These are phyloP conservation scores for Vanrija sp. DNA, from an alignment of 1,284 basidiomycete species.

Conservation along the genomic window DNA sequence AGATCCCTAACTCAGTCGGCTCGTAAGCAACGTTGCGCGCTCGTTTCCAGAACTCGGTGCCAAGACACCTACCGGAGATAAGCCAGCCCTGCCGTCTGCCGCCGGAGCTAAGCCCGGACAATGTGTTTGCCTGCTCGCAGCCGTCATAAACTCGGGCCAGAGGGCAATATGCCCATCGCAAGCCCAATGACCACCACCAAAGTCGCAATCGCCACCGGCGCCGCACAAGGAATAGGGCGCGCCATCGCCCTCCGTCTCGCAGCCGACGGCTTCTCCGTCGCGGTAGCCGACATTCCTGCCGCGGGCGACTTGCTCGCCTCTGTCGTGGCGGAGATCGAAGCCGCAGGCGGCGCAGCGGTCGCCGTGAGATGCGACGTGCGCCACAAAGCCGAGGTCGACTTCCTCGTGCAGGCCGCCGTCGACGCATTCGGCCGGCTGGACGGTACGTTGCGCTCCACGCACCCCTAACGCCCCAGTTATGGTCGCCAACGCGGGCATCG, in stretches of 20 bases:
- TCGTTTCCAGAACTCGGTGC: too few species aligned
- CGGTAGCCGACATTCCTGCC: slow-evolving; percentile 40
- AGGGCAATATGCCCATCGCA: too few species aligned
- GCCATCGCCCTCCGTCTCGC: slow-evolving; percentile 52
- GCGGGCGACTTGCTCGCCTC: neutral
- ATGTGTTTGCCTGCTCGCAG: too few species aligned
- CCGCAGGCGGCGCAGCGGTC: slow-evolving; percentile 22
- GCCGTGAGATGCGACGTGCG: slow-evolving; percentile 38
- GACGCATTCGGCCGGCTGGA: slow-evolving; percentile 42
- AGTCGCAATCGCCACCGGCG: slow-evolving; percentile 50
- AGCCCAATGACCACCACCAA: neutral
- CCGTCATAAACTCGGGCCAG: too few species aligned
- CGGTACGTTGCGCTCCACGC: neutral
- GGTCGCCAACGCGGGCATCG: slow-evolving; percentile 51
- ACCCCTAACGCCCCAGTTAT: slow-evolving; percentile 12
- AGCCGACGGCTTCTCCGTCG: slow-evolving; percentile 48
- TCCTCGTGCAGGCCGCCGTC: slow-evolving; percentile 35
- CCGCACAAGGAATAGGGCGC: slow-evolving; percentile 51
- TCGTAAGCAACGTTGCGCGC: too few species aligned
- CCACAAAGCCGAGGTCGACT: slow-evolving; percentile 31
- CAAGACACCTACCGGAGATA: too few species aligned
- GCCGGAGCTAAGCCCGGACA: too few species aligned
- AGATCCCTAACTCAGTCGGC: too few species aligned
- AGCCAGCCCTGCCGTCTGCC: too few species aligned
- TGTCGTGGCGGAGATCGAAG: slow-evolving; percentile 29